Percentiles rank a stretch among this genome's conserved stretches.
phyloP scores from a whole-genome alignment of 352 stramenopile species.

The Globisporangium recalcitrans region DNA sequence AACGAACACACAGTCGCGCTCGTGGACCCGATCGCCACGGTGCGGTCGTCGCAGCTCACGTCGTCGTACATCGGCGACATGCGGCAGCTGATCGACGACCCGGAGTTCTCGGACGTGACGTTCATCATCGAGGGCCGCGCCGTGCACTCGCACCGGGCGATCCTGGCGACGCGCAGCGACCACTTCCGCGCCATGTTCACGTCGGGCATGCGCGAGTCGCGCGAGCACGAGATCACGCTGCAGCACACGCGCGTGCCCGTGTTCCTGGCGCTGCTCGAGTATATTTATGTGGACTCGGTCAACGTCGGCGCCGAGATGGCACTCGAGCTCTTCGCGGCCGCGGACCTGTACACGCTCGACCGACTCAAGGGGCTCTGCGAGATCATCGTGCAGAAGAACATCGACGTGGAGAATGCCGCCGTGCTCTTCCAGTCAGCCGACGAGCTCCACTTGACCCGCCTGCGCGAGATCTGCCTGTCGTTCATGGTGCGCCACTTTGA shows the following conservation, averaged over 20 bases:
- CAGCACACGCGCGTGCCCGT: constrained; percentile 87
- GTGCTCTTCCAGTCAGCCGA: constrained; percentile 81
- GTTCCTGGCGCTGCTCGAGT: constrained; percentile 94
- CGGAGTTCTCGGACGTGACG: constrained; percentile 83
- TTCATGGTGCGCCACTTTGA: constrained; percentile 91
- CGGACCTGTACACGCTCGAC: constrained; percentile 94
- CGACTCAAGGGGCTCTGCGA: constrained; percentile 90
- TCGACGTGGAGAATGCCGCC: constrained; percentile 85
- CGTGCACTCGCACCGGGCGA: constrained; percentile 85
- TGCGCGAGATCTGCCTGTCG: constrained; percentile 86
- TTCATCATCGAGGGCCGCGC: constrained; percentile 85
- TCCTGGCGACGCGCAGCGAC: constrained; percentile 91
- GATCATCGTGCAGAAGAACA: constrained; percentile 87
- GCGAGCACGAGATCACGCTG: constrained; percentile 84
- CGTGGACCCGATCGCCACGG: constrained; percentile 71
- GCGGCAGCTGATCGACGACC: constrained; percentile 89
- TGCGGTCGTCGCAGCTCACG: constrained; percentile 73
- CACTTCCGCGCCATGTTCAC: constrained; percentile 94
- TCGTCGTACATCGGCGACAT: constrained; percentile 89
- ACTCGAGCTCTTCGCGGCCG: constrained; percentile 91
- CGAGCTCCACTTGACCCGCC: constrained; percentile 71
- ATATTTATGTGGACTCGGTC: constrained; percentile 96
- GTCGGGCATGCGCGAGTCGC: constrained; percentile 91
- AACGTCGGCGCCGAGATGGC: constrained; percentile 90
- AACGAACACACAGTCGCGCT: constrained; percentile 96